These are phyloP conservation scores for Fusarium acutatum DNA, from an alignment of 2,329 filamentous ascomycete genomes.

Conservation along the genomic window DNA sequence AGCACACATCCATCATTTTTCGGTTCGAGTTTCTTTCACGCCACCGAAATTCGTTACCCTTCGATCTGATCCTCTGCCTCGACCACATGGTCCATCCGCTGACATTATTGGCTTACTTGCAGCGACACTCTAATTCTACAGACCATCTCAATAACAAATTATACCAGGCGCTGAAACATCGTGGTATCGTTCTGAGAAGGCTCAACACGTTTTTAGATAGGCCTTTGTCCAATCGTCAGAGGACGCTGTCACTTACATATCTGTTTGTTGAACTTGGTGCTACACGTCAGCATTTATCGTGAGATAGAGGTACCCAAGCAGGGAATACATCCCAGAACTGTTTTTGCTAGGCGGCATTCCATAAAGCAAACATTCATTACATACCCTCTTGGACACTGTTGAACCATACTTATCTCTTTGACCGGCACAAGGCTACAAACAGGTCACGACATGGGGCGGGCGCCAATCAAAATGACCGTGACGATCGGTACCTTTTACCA, in stretches of 20 bases:
- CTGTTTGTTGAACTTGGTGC: neutral
- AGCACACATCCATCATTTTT: slow-evolving; percentile 17
- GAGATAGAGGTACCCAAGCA: neutral
- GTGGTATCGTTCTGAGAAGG: neutral
- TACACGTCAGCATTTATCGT: neutral
- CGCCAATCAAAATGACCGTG: too few species aligned
- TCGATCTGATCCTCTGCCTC: slow-evolving; percentile 33
- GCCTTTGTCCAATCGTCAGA: neutral
- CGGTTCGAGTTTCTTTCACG: neutral
- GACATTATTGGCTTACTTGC: slow-evolving; percentile 31
- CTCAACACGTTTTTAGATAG: neutral
- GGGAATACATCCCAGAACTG: neutral
- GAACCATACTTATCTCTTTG: neutral
- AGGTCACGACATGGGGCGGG: too few species aligned
- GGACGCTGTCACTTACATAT: neutral
- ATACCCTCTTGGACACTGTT: neutral
- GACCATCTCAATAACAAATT: neutral
- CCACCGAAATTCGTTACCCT: neutral
- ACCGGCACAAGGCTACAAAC: too few species aligned
- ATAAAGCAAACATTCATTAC: too few species aligned
- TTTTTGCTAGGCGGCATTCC: neutral
- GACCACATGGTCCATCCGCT: slow-evolving; percentile 37
- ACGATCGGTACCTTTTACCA: too few species aligned
- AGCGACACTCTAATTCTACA: neutral
- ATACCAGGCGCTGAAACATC: neutral